Base-by-base conservation (phyloP, 2,329 filamentous ascomycete genomes). In the Aspergillus sp. region DNA sequence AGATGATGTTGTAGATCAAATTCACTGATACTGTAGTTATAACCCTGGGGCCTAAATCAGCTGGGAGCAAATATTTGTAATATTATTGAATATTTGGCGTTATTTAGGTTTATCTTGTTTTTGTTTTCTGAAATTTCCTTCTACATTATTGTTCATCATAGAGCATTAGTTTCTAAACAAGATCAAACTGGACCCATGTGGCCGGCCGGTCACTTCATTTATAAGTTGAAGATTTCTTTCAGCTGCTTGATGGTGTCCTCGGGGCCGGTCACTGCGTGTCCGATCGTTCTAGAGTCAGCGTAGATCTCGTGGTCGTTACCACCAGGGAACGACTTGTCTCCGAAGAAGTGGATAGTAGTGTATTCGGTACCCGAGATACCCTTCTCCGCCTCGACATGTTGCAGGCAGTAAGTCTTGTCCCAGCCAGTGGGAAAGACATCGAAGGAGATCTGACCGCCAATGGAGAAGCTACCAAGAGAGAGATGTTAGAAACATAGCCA, bases 271-370 rank as follows among this genome's bases (percentile, higher is more conserved):
- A 97, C 93, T 27, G 83, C 76, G 71, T 98, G 93, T 2, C 93
- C 93, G 47, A 86, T 83, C 31, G 88, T 94, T 61, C 91, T 78
- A 43, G 78, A 62, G 65, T 97, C 91, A 53, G 72, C 76, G 69
- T 85, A 97, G 64, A 98, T 96, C 75, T 97, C 91, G 65, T 84
- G 91, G 71, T 98, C 93, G 68, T 97, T 98, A 49, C 93, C 93
- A 51, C 93, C 91, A 66, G 84, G 71, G 64, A 82, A 83, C 27
- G 88, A 88, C 83, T 97, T 98, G 78, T 98, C 93, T 53, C 93
- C 93, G 61, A 97, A 98, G 79, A 97, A 97, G 76, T 97, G 93
- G 57, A 97, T 86, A 36, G 81, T 91, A 56, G 82, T 88, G 76
- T 91, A 97, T 26, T 83, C 72, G 39, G 69, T 54, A 5, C 72